Evolutionary conservation across 768 basidiomycete genomes (phyloP), one percentile per base, ranked within the genome.

Genomic region (Phlegmacium glaucopus): DNA sequence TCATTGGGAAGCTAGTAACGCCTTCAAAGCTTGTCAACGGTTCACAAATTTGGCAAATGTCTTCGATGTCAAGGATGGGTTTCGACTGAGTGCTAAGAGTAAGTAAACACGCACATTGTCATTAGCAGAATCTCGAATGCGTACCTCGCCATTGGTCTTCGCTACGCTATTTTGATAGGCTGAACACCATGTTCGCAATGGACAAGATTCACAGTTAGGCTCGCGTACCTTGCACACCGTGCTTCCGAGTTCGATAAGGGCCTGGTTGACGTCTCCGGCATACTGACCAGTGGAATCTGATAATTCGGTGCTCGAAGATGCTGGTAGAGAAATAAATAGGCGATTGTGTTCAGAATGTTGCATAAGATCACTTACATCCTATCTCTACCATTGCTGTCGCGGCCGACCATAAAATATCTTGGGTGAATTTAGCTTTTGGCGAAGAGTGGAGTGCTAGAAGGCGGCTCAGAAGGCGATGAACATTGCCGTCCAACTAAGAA

Each of bases 231-330:
- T 93, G 70, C 94, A 98, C 3, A 96, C 79, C 3, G 92, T 95
- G 61, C 89, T 90, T 41, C 94, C 94, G 6, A 97, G 80, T 61
- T 98, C 94, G 63, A 97, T 97, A 42, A 98, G 73, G 11, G 90
- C 93, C 68, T 96, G 88, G 59, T 95, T 95, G 53, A 94, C 74
- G 61, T 94, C 90, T 13, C 93, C 91, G 0, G 92, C 79, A 51
- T 76, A 63, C 28, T 77, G 73, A 36, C 59, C 49, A 44, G 48
- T 52, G 42, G 55, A 22, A 48, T 52, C 48, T 39, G 38, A 39
- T 15, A n/a, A 28, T 48, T 48, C 49, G 41, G 32, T 34, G 32
- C 43, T 51, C 8, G 30, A 32, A 32, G 8, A 8, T 32, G 30
- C 30, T 32, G 32, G n/a, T 34, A 6, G n/a, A 26, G 44, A 12